Percentiles rank a stretch among this genome's conserved stretches.
Evolutionary conservation across 371 early-diverging fungal species (phyloP).

Genomic region (Mycotypha africana): DNA sequence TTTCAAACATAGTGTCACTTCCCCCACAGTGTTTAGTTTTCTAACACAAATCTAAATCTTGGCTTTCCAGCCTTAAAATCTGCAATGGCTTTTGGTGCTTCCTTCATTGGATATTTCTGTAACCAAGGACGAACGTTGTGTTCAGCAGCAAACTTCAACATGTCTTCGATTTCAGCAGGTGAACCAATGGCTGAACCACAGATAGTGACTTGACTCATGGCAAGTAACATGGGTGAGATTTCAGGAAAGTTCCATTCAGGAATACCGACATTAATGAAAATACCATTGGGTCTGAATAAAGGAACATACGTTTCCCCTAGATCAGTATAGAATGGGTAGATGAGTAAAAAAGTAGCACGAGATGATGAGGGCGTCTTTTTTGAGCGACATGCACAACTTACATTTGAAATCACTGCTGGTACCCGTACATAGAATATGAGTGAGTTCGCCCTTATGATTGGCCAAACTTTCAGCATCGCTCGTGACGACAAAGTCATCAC

Average conservation of each 20-base stretch:
- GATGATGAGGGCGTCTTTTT: too few relatives aligned
- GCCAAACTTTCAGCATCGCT: constrained; percentile 42
- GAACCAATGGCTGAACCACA: constrained; percentile 63
- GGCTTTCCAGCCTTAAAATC: constrained; percentile 52
- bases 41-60: constrained; percentile 57
- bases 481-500: constrained; percentile 29
- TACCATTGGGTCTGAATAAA: constrained; percentile 41
- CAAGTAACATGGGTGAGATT: constrained; percentile 1
- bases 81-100: constrained; percentile 53
- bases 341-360: too few relatives aligned
- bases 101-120: constrained; percentile 46
- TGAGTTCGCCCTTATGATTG: constrained; percentile 29
- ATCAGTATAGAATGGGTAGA: constrained; percentile 19
- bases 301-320: constrained; percentile 20
- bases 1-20: too few relatives aligned
- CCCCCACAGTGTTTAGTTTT: too few relatives aligned
- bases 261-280: constrained; percentile 49
- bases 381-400: constrained; percentile 18
- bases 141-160: constrained; percentile 64
- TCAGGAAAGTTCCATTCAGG: constrained; percentile 39
- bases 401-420: constrained; percentile 7
- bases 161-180: constrained; percentile 37
- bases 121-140: constrained; percentile 57
- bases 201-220: constrained; percentile 32
- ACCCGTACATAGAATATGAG: constrained; percentile 33